Conservation (phyloP, 208 protist species). For the Zelonia costaricensis region DNA sequence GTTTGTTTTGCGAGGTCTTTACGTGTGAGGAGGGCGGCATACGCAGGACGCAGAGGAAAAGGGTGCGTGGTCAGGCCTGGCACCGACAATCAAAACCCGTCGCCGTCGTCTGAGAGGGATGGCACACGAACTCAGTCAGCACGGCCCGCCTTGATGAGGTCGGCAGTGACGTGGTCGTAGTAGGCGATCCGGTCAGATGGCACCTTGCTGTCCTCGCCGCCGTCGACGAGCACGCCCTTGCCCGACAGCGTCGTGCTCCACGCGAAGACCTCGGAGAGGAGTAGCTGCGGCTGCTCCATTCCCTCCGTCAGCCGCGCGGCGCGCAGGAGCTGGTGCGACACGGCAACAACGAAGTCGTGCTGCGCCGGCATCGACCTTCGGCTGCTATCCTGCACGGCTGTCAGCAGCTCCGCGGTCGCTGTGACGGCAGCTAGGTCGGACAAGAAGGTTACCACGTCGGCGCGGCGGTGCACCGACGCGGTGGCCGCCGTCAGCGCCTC, state of each 20-base stretch:
- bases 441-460: constrained; percentile 36
- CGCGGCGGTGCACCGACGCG: constrained; percentile 40
- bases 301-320: constrained; percentile 62
- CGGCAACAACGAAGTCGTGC: constrained; percentile 27
- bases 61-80: too few species aligned
- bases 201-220: constrained; percentile 47
- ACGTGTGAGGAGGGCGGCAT: too few species aligned
- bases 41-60: too few species aligned
- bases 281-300: constrained; percentile 62
- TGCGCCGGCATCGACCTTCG: too few species aligned
- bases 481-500: constrained; percentile 42
- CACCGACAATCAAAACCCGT: too few species aligned
- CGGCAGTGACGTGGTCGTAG: constrained; percentile 85
- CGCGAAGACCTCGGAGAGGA: constrained; percentile 46
- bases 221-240: constrained; percentile 54
- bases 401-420: constrained; percentile 22
- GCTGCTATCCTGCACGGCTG: background rate
- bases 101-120: background rate
- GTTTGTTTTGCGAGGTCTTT: too few species aligned
- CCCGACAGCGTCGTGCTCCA: constrained; percentile 22
- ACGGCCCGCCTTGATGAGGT: constrained; percentile 72
- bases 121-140: constrained; percentile 7
- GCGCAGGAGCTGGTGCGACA: constrained; percentile 59
- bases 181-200: constrained; percentile 58
- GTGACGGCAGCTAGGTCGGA: constrained; percentile 34